Conservation (phyloP, 2,329 filamentous ascomycete species). For the Colletotrichum tropicicola region DNA sequence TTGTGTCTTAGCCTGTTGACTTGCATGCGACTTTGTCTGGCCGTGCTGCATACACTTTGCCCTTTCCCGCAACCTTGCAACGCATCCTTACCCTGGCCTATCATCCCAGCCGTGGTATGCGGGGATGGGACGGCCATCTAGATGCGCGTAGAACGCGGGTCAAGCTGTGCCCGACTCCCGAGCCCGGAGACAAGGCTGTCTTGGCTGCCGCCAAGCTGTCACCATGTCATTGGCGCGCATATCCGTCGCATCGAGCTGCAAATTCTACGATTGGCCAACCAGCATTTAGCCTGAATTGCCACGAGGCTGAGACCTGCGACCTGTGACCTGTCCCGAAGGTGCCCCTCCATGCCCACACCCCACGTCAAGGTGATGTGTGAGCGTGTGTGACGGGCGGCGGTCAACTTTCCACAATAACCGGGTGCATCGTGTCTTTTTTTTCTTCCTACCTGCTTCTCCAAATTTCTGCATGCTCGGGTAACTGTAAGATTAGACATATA, state of each 20-base stretch:
- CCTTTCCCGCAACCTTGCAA: neutral
- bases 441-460: neutral
- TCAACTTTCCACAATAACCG: constrained; percentile 11
- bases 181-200: constrained; percentile 21
- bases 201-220: constrained; percentile 22
- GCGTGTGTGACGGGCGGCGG: neutral
- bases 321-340: constrained; percentile 20
- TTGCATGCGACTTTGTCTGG: neutral
- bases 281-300: constrained; percentile 27
- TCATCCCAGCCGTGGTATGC: neutral
- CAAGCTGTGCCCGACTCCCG: constrained; percentile 24
- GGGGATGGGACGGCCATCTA: neutral
- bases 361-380: constrained; percentile 29
- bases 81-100: neutral
- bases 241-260: neutral
- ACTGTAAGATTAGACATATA: neutral
- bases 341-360: constrained; percentile 26
- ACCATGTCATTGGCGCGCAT: constrained; percentile 25
- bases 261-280: constrained; percentile 14
- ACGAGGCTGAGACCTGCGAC: constrained; percentile 21
- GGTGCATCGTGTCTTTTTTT: neutral
- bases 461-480: neutral
- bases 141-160: constrained; percentile 12
- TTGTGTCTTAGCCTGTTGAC: neutral
- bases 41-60: neutral